Conservation (phyloP, 2,329 filamentous ascomycete genomes). For the Aspergillus costaricaensis region DNA sequence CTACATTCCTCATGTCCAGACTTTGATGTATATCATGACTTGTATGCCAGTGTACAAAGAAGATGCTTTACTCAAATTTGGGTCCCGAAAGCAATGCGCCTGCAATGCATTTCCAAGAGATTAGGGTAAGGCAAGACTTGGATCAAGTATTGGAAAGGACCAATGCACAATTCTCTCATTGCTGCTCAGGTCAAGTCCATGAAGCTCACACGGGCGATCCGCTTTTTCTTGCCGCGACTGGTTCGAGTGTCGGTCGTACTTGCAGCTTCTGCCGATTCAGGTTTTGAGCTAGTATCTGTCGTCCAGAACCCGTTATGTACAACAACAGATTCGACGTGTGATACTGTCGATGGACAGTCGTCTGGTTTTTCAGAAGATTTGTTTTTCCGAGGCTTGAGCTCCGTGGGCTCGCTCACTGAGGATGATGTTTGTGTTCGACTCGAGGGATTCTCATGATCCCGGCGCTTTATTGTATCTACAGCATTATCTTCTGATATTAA, state of each 20-base stretch:
- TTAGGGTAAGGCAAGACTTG: not conserved
- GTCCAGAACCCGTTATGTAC: constrained; percentile 15
- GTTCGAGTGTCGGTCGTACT: not conserved
- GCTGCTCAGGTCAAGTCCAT: constrained; percentile 30
- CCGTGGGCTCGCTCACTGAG: not conserved
- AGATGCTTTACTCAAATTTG: not conserved
- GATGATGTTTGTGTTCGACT: not conserved
- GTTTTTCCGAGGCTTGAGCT: not conserved
- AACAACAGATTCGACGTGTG: constrained; percentile 19
- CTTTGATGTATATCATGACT: not conserved
- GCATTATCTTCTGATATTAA: not conserved
- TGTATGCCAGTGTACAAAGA: not conserved
- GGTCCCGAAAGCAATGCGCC: not conserved
- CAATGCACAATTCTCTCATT: not conserved
- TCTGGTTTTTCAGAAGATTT: not conserved
- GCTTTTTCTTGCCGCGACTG: constrained; percentile 29
- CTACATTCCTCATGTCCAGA: not conserved
- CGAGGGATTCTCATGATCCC: not conserved
- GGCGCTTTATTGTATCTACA: too few relatives aligned
- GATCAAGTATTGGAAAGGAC: too few relatives aligned
- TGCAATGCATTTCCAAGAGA: not conserved
- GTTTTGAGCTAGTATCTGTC: constrained; percentile 9
- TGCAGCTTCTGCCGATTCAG: constrained; percentile 1
- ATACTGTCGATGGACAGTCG: not conserved
- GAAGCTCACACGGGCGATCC: constrained; percentile 37